phyloP scores from a whole-genome alignment of 1,139 yeast species.

The Blastobotrys proliferans region DNA sequence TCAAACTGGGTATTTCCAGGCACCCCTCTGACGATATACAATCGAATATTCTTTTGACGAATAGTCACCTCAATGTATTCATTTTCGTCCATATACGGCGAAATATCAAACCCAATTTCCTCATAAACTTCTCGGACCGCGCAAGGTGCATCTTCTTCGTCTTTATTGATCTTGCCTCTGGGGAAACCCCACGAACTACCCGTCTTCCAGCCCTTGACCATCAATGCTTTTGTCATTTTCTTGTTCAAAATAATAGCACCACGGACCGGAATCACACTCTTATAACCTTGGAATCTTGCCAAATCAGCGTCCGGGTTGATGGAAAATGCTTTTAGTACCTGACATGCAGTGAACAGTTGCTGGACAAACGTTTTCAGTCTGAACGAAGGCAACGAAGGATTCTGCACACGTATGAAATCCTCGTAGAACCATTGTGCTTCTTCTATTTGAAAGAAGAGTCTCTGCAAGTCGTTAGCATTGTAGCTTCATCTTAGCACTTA shows the following conservation, averaged over 20 bases:
- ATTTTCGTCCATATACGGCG: slow-evolving; percentile 59
- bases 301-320: slow-evolving; percentile 27
- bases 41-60: slow-evolving; percentile 79
- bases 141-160: slow-evolving; percentile 84
- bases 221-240: slow-evolving; percentile 62
- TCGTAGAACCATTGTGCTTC: slow-evolving; percentile 98
- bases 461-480: slow-evolving; percentile 24
- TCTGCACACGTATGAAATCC: slow-evolving; percentile 72
- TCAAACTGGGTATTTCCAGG: slow-evolving; percentile 71
- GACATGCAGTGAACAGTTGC: slow-evolving; percentile 69
- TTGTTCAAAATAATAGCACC: slow-evolving; percentile 88
- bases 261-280: slow-evolving; percentile 88
- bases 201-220: slow-evolving; percentile 87
- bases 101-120: slow-evolving; percentile 90
- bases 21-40: slow-evolving; percentile 71
- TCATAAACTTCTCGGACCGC: slow-evolving; percentile 93
- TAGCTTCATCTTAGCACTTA: slow-evolving; percentile 11
- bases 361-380: slow-evolving; percentile 79
- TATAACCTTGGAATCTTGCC: slow-evolving; percentile 67
- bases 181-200: slow-evolving; percentile 89
- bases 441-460: slow-evolving; percentile 91
- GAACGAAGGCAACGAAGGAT: slow-evolving; percentile 73
- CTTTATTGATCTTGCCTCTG: slow-evolving; percentile 92
- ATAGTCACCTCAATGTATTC: slow-evolving; percentile 80
- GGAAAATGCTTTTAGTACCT: slow-evolving; percentile 46